Percentiles rank a stretch among this genome's conserved stretches.
Evolutionary conservation across 352 stramenopile species (phyloP).

Genomic region (Elongisporangium undulatum): DNA sequence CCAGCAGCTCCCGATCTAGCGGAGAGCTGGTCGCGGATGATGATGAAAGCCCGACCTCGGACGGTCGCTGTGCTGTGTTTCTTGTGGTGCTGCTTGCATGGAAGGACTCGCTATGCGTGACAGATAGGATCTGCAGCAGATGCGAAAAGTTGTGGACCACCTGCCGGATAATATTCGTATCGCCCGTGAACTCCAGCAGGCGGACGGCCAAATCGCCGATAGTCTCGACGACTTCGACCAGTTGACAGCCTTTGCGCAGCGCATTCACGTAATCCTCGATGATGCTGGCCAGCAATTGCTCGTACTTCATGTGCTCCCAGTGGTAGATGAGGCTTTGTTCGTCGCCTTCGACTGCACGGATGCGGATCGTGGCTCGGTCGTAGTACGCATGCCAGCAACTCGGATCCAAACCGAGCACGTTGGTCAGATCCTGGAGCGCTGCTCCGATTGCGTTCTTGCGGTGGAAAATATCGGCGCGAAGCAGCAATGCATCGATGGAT

Average conservation of each 20-base stretch:
- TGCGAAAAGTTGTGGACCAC: constrained; percentile 61
- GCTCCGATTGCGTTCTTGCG: constrained; percentile 33
- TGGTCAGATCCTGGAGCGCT: constrained; percentile 63
- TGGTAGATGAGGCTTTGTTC: constrained; percentile 58
- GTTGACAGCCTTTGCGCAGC: constrained; percentile 60
- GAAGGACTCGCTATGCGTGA: constrained; percentile 30
- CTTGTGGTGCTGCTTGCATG: constrained; percentile 8
- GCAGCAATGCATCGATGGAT: constrained; percentile 55
- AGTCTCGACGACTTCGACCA: constrained; percentile 72
- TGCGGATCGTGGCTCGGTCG: constrained; percentile 62
- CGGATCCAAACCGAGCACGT: constrained; percentile 48
- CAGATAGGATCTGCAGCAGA: constrained; percentile 43
- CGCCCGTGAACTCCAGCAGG: constrained; percentile 60
- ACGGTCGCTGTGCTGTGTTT: background rate
- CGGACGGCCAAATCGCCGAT: constrained; percentile 64
- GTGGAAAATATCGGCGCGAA: constrained; percentile 65
- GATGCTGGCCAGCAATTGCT: constrained; percentile 50
- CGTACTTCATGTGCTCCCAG: constrained; percentile 66
- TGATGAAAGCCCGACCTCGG: background rate
- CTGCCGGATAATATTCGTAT: constrained; percentile 52
- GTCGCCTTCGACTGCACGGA: constrained; percentile 60
- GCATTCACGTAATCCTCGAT: constrained; percentile 76
- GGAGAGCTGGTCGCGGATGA: background rate
- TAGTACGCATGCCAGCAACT: constrained; percentile 79
- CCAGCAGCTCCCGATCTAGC: constrained; percentile 39